Evolutionary conservation across 768 basidiomycete genomes (phyloP).

Genomic region (Cystobasidium tubakii): DNA sequence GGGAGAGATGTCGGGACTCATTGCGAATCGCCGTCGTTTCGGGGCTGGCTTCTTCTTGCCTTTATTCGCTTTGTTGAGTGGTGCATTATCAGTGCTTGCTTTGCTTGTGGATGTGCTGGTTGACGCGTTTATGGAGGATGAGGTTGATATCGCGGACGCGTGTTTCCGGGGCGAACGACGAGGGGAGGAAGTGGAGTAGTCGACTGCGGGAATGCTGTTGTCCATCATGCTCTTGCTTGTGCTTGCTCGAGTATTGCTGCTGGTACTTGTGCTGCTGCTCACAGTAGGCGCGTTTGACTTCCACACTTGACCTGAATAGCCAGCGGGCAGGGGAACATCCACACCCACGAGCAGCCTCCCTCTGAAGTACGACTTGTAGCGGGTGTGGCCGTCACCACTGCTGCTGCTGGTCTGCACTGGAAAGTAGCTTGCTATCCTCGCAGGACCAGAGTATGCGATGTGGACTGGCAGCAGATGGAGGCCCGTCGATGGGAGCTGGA

Average conservation of each 20-base stretch:
- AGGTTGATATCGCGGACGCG: background rate
- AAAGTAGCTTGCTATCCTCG: constrained; percentile 15
- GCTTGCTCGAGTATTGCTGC: constrained; percentile 4
- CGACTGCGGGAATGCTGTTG: background rate
- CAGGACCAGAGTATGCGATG: constrained; percentile 29
- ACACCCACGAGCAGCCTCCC: constrained; percentile 24
- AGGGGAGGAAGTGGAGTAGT: background rate
- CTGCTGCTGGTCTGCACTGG: background rate
- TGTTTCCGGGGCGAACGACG: constrained; percentile 24
- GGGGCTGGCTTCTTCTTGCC: constrained; percentile 12
- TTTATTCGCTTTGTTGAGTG: constrained; percentile 5
- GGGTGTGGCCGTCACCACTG: background rate
- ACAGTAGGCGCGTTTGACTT: constrained; percentile 24
- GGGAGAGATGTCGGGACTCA: constrained; percentile 25
- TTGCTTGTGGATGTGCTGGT: constrained; percentile 4
- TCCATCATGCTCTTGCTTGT: background rate
- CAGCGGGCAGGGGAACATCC: background rate
- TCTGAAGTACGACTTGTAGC: constrained; percentile 21
- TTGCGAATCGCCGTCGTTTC: constrained; percentile 19
- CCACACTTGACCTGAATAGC: constrained; percentile 33
- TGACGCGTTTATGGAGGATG: background rate
- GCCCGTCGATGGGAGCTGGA: background rate
- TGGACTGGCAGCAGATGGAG: constrained; percentile 33
- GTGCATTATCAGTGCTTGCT: too few relatives aligned
- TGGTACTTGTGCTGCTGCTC: constrained; percentile 14